Base-by-base conservation (phyloP, 805 yeast species). In the Schwanniomyces sp. region DNA sequence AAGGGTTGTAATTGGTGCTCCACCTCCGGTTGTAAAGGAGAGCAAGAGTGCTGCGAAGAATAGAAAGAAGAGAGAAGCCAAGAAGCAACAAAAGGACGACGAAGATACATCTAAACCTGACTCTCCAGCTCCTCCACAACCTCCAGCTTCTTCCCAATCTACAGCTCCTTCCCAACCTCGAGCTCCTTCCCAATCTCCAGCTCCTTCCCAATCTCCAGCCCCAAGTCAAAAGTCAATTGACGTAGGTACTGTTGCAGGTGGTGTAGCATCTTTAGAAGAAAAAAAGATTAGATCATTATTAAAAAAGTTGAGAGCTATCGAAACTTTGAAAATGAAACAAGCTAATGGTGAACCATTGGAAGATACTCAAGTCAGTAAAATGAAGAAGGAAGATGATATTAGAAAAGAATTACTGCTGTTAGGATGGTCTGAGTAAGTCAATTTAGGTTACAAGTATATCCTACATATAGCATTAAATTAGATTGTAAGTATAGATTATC, bases 291-390 rank as follows among this genome's bases (percentile, higher is more conserved):
- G 99, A 65, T 84, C 94, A 28, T 77, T 94, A 64, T 78, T 91
- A 68, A 94, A 94, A 74, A 94, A 94, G 70, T 79, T 92, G 53
- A 81, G 98, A 62, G 97, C 99, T n/a, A 94, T 94, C 57, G 96
- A 91, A 67, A 84, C 83, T 45, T 79, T 94, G 60, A 91, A 91
- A 69, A 80, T 81, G 75, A 88, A 92, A 65, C 91, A 88, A 70
- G 87, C 86, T 7, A 75, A 73, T 47, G 96, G 92, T 43, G 97
- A 91, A 53, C 76, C 83, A 51, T 79, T 94, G 56, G 99, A 94
- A 70, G 96, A 86, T 59, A 94, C 98, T 28, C 99, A 94, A 74
- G 73, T 89, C 37, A 76, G 88, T 63, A 94, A 94, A 70, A 92
- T 94, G 55, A 79, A 82, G 52, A 90, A 96, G 43, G 99, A 94